Percentiles rank a stretch among this genome's conserved stretches.
phyloP scores from a whole-genome alignment of 1,284 basidiomycete species.

The Cryptococcus hybrid region DNA sequence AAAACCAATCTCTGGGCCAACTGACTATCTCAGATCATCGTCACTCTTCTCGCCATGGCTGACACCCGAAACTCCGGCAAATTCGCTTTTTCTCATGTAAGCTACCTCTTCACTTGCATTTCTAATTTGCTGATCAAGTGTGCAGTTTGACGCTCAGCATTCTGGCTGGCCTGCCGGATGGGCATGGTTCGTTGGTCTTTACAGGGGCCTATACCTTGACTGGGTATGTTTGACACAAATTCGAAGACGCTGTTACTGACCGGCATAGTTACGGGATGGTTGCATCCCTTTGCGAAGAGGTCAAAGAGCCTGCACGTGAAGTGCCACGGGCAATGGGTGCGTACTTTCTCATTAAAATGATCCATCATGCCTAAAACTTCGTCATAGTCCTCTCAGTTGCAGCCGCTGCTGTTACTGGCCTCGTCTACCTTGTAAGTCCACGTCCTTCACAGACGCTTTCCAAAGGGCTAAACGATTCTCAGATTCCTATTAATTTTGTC shows the following conservation, averaged over 20 bases:
- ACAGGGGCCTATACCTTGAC: conserved; percentile 47
- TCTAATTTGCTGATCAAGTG: conserved; percentile 13
- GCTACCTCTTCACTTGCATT: conserved; percentile 2
- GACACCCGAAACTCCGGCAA: conserved; percentile 47
- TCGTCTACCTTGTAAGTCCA: conserved; percentile 44
- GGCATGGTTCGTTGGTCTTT: conserved; percentile 53
- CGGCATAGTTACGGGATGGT: conserved; percentile 49
- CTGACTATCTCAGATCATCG: conserved; percentile 39
- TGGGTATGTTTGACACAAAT: conserved; percentile 16
- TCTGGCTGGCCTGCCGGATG: conserved; percentile 46
- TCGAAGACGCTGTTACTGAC: conserved; percentile 4
- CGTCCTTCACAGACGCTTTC: neutral
- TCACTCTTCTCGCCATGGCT: conserved; percentile 50
- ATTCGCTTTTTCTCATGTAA: conserved; percentile 45
- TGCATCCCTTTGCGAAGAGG: conserved; percentile 49
- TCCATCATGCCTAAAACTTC: neutral
- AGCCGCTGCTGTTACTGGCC: conserved; percentile 52
- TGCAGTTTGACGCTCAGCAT: conserved; percentile 46
- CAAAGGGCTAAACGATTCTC: neutral
- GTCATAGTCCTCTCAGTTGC: conserved; percentile 47
- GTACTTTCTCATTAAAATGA: conserved; percentile 10
- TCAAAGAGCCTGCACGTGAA: conserved; percentile 47
- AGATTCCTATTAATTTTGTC: conserved; percentile 53
- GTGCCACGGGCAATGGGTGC: conserved; percentile 49
- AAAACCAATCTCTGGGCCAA: conserved; percentile 1